Evolutionary conservation across 73 alveolate species (phyloP), one percentile per base, ranked within the genome.

Genomic region (Paramecium sexaurelia): DNA sequence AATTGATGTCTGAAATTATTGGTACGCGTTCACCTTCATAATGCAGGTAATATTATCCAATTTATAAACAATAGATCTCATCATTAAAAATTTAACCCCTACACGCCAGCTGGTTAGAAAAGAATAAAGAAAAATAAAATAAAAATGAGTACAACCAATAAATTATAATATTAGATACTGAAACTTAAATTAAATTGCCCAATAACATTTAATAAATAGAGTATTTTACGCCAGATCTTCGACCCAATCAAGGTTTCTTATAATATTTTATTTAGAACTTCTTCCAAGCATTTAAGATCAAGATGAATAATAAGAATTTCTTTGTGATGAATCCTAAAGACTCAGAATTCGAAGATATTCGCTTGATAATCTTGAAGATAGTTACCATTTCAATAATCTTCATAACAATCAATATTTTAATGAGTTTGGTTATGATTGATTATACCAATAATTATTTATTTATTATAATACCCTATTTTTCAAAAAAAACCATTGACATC

Each of bases 21-120:
- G 88, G 88, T 1, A 75, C 88, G 7, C 37, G 88, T 32, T 75
- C 88, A 11, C 88, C 88, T 20, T 75, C 88, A 7, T 75, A 75
- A 75, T 75, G 88, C 41, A 75, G 88, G 88, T 75, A 75, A 7
- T 3, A 19, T 36, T 7, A 75, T 13, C 1, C 37, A 15, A 1
- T 7, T 36, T 75, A 8, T 43, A 43, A 4, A 43, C 3, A 43
- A 43, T 43, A 75, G 88, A 37, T 75, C 88, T 32, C 88, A 75
- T 40, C 88, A 75, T 75, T 75, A 75, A 40, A 75, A 75, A 55
- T 75, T 75, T 39, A 75, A 75, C 20, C 88, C 88, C 2, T 75
- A 7, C 15, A 75, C 88, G 5, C 27, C 61, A 1, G 61, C 61
- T 5, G 88, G 88, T 32, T 75, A 75, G 67, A 75, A 75, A 27